A percentile compares a stretch with the other conserved stretches of the same genome.
Evolutionary conservation across 306 rosid species (phyloP).

Genomic region (Comarum palustre): DNA sequence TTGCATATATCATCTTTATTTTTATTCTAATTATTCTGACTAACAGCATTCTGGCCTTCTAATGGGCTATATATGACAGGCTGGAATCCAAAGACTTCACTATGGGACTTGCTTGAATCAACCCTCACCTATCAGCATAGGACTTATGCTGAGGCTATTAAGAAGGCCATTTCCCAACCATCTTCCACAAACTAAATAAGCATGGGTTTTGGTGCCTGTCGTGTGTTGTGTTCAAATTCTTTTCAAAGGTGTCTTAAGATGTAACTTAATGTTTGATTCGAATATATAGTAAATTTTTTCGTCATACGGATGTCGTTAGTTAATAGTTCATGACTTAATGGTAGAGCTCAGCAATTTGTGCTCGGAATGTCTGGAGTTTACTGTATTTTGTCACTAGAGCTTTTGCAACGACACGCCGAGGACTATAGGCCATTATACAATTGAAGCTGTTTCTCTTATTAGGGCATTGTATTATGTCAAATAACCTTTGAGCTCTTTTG

Average conservation of each 20-base stretch:
- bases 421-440: slow-evolving; percentile 24
- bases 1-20: neutral
- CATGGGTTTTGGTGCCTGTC: slow-evolving; percentile 21
- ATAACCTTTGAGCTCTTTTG: neutral
- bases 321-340: slow-evolving; percentile 31
- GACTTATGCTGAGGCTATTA: slow-evolving; percentile 82
- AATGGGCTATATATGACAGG: slow-evolving; percentile 36
- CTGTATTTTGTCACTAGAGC: slow-evolving; percentile 34
- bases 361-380: slow-evolving; percentile 26
- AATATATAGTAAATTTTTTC: slow-evolving; percentile 34
- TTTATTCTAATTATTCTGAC: neutral
- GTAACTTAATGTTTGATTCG: slow-evolving; percentile 29
- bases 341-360: slow-evolving; percentile 25
- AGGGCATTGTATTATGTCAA: neutral
- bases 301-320: slow-evolving; percentile 22
- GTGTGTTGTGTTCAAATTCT: slow-evolving; percentile 27
- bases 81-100: slow-evolving; percentile 88
- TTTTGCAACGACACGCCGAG: slow-evolving; percentile 33
- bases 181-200: slow-evolving; percentile 46
- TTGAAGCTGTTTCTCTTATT: slow-evolving; percentile 20
- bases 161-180: slow-evolving; percentile 64
- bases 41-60: neutral
- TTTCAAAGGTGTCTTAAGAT: slow-evolving; percentile 22
- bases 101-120: slow-evolving; percentile 88
- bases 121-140: slow-evolving; percentile 91